Evolutionary conservation across 768 basidiomycete genomes (phyloP).

Genomic region (Pluteus cervinus): DNA sequence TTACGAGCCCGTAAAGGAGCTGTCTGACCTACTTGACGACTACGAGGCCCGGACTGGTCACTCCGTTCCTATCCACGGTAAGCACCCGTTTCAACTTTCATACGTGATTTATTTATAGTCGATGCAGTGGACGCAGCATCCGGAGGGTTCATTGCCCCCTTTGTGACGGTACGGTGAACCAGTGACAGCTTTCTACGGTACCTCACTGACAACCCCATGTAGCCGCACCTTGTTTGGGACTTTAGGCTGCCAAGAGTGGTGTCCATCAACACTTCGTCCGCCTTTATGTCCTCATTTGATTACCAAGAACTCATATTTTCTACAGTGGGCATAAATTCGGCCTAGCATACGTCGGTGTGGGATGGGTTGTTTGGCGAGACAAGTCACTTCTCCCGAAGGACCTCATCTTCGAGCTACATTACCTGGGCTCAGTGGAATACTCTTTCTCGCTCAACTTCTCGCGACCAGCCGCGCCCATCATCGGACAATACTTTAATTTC

Average conservation of each 20-base stretch:
- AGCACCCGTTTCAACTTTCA: conserved; percentile 35
- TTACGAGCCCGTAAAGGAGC: conserved; percentile 79
- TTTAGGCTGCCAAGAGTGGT: conserved; percentile 60
- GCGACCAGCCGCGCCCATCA: conserved; percentile 56
- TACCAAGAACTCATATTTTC: conserved; percentile 42
- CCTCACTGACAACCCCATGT: conserved; percentile 2
- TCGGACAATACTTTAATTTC: conserved; percentile 61
- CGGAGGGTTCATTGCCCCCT: conserved; percentile 64
- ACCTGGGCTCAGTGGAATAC: conserved; percentile 61
- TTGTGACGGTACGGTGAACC: conserved; percentile 38
- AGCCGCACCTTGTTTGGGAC: conserved; percentile 58
- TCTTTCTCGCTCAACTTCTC: conserved; percentile 66
- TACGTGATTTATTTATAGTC: conserved; percentile 36
- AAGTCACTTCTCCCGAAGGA: conserved; percentile 61
- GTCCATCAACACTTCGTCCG: conserved; percentile 51
- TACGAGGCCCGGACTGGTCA: conserved; percentile 56
- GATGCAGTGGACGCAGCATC: conserved; percentile 54
- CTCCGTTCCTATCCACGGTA: conserved; percentile 65
- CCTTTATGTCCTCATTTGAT: conserved; percentile 15
- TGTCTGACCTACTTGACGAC: conserved; percentile 67
- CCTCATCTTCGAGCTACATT: conserved; percentile 65
- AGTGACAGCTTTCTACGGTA: too few relatives aligned
- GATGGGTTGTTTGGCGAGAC: conserved; percentile 66
- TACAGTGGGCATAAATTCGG: conserved; percentile 62
- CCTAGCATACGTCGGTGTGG: conserved; percentile 51